Base-by-base conservation (phyloP, 768 basidiomycete species). In the Trametes sanguinea region DNA sequence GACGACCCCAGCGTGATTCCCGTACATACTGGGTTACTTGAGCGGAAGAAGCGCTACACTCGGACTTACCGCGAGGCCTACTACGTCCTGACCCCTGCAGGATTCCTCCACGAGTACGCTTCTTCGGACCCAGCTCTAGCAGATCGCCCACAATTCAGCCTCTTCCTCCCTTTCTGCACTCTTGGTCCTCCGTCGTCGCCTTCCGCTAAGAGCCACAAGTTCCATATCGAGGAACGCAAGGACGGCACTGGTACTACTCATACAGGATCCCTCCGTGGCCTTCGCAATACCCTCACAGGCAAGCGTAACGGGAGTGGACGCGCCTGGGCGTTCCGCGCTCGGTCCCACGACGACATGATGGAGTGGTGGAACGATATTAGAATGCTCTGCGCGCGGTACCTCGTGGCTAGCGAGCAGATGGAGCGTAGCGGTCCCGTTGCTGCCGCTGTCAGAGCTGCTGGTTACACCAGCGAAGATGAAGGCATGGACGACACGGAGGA, bases 311-410 rank as follows among this genome's bases (percentile, higher is more conserved):
- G 76, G 42, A 75, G 80, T 27, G 78, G 84, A 56, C 82, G 85
- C 68, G 92, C 92, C 32, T 98, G 91, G 87, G 91, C 87, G 51
- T 98, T 99, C 82, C 83, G 94, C 39, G 84, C 91, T 48, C 78
- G 96, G 62, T 90, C 87, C 61, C 85, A 90, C 66, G 96, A 98
- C 65, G 96, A 98, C 67, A 94, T 98, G 94, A 94, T 98, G 94
- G 97, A 99, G 77, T 97, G 97, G 93, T 99, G 97, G 97, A 98
- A 98, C 71, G 97, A 98, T 72, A 81, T 95, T 43, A 77, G 92
- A 63, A 95, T 95, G 93, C 78, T 96, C 43, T 95, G 94, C 69
- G 94, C 95, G 22, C 76, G 94, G 64, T 98, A 97, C 73, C 82
- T 99, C 55, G 93, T 98, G 43, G 94, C 95, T 37, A 92, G 89